Conservation (phyloP, 148 eudicot genomes). For the Simmondsia chinensis region DNA sequence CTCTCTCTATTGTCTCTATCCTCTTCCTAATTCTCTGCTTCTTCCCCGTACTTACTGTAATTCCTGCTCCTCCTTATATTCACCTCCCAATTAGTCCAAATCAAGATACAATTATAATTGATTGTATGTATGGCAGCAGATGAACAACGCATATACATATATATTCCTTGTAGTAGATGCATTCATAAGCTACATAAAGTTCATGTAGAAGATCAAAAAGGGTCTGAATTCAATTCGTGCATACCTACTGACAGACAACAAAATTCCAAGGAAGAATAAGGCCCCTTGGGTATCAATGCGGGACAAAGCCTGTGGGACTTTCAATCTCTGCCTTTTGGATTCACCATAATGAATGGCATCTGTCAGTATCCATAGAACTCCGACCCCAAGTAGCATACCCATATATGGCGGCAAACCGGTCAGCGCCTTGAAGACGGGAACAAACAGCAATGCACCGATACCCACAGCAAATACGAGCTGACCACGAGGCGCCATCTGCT, state of each 20-base stretch:
- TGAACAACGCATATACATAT: no score
- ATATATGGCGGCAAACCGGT: conserved; percentile 95
- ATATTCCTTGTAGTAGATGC: no score
- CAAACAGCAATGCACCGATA: conserved; percentile 79
- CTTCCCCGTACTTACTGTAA: no score
- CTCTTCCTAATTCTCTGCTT: no score
- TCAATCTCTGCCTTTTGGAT: conserved; percentile 72
- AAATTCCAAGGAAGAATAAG: conserved; percentile 94
- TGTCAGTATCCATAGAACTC: conserved; percentile 90
- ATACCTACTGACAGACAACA: conserved; percentile 95
- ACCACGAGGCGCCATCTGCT: conserved; percentile 97
- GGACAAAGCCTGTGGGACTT: conserved; percentile 96
- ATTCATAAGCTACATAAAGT: no score
- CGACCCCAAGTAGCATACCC: conserved; percentile 96
- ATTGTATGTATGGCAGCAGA: no score
- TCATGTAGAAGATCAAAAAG: neutral
- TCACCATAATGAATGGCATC: conserved; percentile 99
- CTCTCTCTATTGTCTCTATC: no score
- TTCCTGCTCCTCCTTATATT: no score
- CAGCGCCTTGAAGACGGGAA: conserved; percentile 80
- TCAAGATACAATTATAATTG: no score
- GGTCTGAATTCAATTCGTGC: neutral
- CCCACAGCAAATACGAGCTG: conserved; percentile 84
- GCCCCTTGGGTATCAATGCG: conserved; percentile 98
- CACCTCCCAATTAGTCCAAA: no score